Evolutionary conservation across 768 basidiomycete genomes (phyloP), one percentile per base, ranked within the genome.

Genomic region (Dacryopinax spathularia): DNA sequence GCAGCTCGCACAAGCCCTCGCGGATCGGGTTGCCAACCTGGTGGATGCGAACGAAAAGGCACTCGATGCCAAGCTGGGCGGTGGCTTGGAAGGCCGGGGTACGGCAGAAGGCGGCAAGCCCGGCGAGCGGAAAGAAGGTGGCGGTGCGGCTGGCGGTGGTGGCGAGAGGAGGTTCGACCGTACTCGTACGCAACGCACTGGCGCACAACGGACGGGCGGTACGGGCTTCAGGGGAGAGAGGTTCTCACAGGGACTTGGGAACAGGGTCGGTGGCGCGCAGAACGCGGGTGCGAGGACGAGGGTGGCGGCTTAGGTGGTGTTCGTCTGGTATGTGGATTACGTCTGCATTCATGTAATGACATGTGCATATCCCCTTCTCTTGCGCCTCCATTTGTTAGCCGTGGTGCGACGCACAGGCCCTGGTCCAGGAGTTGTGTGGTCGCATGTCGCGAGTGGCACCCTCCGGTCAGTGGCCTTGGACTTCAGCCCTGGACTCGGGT

Each of bases 1-100:
- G 74, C 88, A 92, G 72, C 79, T 97, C n/a, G 86, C 91, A 1
- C 88, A 88, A 70, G 82, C 84, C 37, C 81, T 99, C 41, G 88
- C 95, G 5, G 94, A 98, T 69, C 90, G 91, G 75, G 81, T 94
- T 20, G 84, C 81, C 27, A 79, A 81, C 20, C 80, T 97, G 82
- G 85, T 93, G 4, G 93, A 97, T 70, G 87, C 89, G 68, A 95
- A 91, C 70, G 93, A 97, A 75, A 95, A 94, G 78, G 78, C 82
- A 1, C 75, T 96, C 48, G 93, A 96, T 72, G 71, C 79, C 67
- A 94, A 92, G 73, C 82, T 93, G 68, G 91, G 91, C 60, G 82
- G 82, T 3, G 63, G 64, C 35, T 27, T 34, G 0, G 63, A 44
- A 18, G 74, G 77, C 35, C 73, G 78, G 35, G 80, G 78, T 7